These are phyloP conservation scores for Nicotiana undulata DNA, from an alignment of 257 asterid genomes.

Conservation along the genomic window DNA sequence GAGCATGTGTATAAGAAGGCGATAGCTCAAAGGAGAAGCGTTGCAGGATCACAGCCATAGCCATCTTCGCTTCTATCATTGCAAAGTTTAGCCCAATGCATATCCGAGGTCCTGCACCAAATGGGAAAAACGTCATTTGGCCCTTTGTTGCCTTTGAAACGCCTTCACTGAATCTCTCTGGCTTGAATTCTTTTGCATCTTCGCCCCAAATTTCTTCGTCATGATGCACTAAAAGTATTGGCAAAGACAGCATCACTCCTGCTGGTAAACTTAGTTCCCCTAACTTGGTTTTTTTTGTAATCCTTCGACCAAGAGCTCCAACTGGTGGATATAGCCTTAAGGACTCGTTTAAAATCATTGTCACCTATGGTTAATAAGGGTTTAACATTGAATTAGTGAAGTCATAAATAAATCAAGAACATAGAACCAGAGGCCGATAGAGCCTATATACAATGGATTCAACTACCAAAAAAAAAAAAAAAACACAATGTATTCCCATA, in stretches of 20 bases:
- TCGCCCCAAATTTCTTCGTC: constrained; percentile 15
- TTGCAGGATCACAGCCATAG: constrained; percentile 11
- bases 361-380: background rate
- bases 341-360: constrained; percentile 20
- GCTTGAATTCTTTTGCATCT: constrained; percentile 17
- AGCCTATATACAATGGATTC: no score
- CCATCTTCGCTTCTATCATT: constrained; percentile 11
- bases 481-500: no score
- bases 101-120: constrained; percentile 13
- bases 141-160: constrained; percentile 7
- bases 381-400: background rate
- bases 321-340: constrained; percentile 18
- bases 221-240: constrained; percentile 3
- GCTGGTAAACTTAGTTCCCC: constrained; percentile 8
- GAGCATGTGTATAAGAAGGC: constrained; percentile 16
- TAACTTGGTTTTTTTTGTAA: background rate
- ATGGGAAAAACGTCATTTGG: constrained; percentile 8
- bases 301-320: background rate
- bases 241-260: background rate
- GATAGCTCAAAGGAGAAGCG: constrained; percentile 15
- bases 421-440: no score
- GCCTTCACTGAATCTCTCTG: constrained; percentile 14
- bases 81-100: constrained; percentile 14
- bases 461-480: no score
- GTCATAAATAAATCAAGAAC: no score